Evolutionary conservation across 192 early-diverging fungal genomes (phyloP).

Genomic region (Dispira parvispora): DNA sequence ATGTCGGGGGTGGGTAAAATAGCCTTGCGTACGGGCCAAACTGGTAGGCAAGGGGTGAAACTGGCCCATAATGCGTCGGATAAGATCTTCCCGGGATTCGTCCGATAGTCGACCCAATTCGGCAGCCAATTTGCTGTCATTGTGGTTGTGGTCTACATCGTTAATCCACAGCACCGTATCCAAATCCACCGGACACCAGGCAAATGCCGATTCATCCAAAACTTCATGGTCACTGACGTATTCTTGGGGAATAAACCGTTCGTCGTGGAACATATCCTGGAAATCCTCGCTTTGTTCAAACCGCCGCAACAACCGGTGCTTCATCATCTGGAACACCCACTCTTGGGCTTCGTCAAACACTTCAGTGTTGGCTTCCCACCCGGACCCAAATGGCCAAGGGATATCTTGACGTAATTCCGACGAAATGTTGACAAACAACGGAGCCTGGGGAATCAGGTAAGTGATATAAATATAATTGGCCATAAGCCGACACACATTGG

Average conservation of each 20-base stretch:
- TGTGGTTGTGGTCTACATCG: constrained; percentile 19
- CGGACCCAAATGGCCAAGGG: constrained; percentile 43
- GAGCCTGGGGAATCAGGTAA: constrained; percentile 47
- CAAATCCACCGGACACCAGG: constrained; percentile 13
- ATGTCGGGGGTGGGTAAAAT: constrained; percentile 34
- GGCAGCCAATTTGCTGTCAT: constrained; percentile 14
- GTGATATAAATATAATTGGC: constrained; percentile 62
- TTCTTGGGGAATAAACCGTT: not conserved
- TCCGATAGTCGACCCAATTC: constrained; percentile 16
- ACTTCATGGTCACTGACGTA: not conserved
- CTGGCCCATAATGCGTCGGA: constrained; percentile 23
- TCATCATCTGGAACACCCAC: constrained; percentile 56
- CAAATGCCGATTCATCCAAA: not conserved
- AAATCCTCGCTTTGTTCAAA: constrained; percentile 34
- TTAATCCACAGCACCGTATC: constrained; percentile 32
- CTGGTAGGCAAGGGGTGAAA: constrained; percentile 21
- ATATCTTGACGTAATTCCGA: constrained; percentile 54
- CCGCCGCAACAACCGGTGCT: constrained; percentile 50
- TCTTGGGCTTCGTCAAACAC: constrained; percentile 73
- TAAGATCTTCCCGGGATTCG: constrained; percentile 23
- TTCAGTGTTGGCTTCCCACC: constrained; percentile 35
- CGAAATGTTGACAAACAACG: constrained; percentile 55
- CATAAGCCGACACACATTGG: constrained; percentile 27
- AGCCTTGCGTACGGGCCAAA: constrained; percentile 18
- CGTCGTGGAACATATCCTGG: not conserved